Evolutionary conservation across 768 basidiomycete genomes (phyloP).

Genomic region (Russula dissimulans): DNA sequence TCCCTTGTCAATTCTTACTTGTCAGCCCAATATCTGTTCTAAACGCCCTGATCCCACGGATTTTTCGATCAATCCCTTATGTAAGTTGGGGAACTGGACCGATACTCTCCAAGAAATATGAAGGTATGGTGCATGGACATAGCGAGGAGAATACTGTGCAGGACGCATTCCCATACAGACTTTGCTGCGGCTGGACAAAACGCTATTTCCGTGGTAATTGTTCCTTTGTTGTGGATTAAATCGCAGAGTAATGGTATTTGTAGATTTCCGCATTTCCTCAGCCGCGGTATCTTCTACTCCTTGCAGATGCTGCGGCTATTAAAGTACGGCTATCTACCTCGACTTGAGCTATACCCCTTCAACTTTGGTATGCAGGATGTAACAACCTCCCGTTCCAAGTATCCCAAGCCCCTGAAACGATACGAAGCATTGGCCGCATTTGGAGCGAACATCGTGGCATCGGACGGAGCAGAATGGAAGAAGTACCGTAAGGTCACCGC

Average conservation of each 20-base stretch:
- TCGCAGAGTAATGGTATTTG: not conserved
- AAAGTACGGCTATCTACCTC: not conserved
- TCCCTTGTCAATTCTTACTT: slow-evolving; percentile 3
- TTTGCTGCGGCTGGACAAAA: slow-evolving; percentile 9
- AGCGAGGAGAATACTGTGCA: not conserved
- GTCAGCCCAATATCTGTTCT: not conserved
- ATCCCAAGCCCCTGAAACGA: slow-evolving; percentile 44
- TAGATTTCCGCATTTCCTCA: slow-evolving; percentile 3
- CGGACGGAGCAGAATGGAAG: slow-evolving; percentile 60
- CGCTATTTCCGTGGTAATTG: not conserved
- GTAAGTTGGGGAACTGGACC: not conserved
- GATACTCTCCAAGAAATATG: not conserved
- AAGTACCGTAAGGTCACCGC: slow-evolving; percentile 52
- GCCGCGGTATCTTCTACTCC: not conserved
- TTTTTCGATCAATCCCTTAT: not conserved
- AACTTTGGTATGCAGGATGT: slow-evolving; percentile 35
- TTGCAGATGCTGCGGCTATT: slow-evolving; percentile 15
- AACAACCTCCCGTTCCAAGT: slow-evolving; percentile 38
- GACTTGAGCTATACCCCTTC: not conserved
- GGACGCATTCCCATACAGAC: not conserved
- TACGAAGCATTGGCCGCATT: slow-evolving; percentile 42
- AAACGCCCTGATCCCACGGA: not conserved
- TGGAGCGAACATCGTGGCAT: slow-evolving; percentile 54
- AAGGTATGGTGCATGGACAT: not conserved
- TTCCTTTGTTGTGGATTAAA: not conserved